Percentiles rank a stretch among this genome's conserved stretches.
phyloP scores from a whole-genome alignment of 2,329 filamentous ascomycete genomes.

The Penicillium thymicola region DNA sequence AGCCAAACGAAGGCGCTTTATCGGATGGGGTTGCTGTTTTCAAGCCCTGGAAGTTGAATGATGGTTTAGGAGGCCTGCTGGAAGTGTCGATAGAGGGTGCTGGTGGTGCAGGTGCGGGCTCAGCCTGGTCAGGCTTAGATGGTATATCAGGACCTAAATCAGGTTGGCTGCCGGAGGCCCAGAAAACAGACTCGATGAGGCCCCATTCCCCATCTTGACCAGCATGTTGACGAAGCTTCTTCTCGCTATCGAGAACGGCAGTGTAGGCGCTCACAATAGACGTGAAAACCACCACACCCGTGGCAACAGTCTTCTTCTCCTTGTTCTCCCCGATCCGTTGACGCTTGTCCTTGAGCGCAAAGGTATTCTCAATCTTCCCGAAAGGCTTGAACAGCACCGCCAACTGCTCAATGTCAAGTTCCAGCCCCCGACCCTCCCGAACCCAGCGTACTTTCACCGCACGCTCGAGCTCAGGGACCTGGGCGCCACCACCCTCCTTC shows the following conservation, averaged over 20 bases:
- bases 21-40: constrained; percentile 29
- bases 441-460: constrained; percentile 58
- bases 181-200: constrained; percentile 52
- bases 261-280: constrained; percentile 58
- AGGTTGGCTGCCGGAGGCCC: constrained; percentile 54
- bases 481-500: constrained; percentile 38
- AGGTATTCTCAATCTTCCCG: constrained; percentile 55
- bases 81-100: constrained; percentile 3
- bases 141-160: constrained; percentile 37
- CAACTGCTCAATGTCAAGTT: constrained; percentile 50
- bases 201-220: constrained; percentile 42
- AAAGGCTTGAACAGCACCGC: constrained; percentile 50
- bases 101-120: background rate
- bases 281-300: constrained; percentile 55
- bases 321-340: constrained; percentile 48
- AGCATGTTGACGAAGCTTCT: constrained; percentile 28
- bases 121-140: constrained; percentile 22
- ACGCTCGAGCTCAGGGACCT: constrained; percentile 54
- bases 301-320: constrained; percentile 52
- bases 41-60: constrained; percentile 37
- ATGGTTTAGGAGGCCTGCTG: constrained; percentile 18
- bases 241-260: constrained; percentile 52
- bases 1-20: constrained; percentile 43
- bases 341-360: constrained; percentile 57
- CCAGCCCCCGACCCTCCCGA: constrained; percentile 45